phyloP scores from a whole-genome alignment of 257 asterid genomes.

The Paulownia fortunei region DNA sequence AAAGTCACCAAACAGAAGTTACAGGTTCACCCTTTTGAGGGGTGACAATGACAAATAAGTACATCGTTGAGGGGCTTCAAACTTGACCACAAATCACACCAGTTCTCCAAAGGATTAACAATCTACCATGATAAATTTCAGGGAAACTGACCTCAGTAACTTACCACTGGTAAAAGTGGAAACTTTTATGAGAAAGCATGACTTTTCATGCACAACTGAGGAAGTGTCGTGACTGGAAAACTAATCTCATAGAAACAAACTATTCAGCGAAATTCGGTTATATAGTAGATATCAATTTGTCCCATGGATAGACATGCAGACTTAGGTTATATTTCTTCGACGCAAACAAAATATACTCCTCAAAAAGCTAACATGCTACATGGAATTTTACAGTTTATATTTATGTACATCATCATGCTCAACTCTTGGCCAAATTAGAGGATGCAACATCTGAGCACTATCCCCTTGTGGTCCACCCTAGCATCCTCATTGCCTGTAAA shows the following conservation, averaged over 20 bases:
- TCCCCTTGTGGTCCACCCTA: conserved; percentile 76
- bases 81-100: not conserved
- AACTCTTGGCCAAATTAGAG: conserved; percentile 41
- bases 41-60: too few species aligned
- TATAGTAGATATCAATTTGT: not conserved
- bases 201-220: not conserved
- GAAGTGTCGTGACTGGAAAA: not conserved
- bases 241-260: not conserved
- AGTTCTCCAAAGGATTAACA: not conserved
- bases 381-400: conserved; percentile 29
- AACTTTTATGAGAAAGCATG: too few species aligned
- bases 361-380: conserved; percentile 21
- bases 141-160: not conserved
- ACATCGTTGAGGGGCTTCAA: not conserved
- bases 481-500: conserved; percentile 74
- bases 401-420: conserved; percentile 35
- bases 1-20: too few species aligned
- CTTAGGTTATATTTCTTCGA: conserved; percentile 23
- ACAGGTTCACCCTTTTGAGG: too few species aligned
- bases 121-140: not conserved
- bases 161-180: not conserved
- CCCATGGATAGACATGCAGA: conserved; percentile 22
- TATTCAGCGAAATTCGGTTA: conserved; percentile 21
- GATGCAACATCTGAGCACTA: conserved; percentile 72
- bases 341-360: conserved; percentile 19